These are phyloP conservation scores for Lasiodiplodia citricola DNA, from an alignment of 2,329 filamentous ascomycete species.

Conservation along the genomic window DNA sequence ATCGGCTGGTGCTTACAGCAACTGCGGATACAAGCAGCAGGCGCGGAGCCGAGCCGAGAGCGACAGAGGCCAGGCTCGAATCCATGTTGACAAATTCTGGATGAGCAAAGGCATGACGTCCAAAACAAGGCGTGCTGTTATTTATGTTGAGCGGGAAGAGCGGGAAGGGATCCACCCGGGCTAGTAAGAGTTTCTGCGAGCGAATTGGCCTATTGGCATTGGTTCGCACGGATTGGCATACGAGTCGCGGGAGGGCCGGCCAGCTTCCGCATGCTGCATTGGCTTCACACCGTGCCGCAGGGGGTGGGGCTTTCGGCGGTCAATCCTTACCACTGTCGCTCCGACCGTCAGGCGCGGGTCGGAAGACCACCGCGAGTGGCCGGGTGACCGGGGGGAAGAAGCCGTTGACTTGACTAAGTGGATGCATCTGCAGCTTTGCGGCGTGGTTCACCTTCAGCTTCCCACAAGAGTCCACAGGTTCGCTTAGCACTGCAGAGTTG, in stretches of 20 bases:
- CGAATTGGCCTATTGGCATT: neutral
- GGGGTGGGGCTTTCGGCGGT: neutral
- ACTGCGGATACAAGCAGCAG: neutral
- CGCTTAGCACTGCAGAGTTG: neutral
- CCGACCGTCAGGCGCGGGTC: neutral
- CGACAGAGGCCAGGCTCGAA: neutral
- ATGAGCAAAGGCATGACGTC: neutral
- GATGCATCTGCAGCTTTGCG: neutral
- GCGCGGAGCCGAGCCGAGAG: neutral
- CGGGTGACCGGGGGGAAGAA: neutral
- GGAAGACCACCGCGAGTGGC: neutral
- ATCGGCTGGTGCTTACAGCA: neutral
- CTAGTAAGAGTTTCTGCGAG: neutral
- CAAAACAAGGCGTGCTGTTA: neutral
- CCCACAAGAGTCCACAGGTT: neutral
- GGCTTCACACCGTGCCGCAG: neutral
- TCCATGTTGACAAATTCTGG: neutral
- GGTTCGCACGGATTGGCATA: neutral
- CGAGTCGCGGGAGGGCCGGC: neutral
- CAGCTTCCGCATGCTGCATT: neutral
- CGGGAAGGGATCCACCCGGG: neutral
- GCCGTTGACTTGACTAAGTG: neutral
- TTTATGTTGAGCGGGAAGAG: neutral
- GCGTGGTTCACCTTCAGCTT: neutral
- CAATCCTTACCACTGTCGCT: neutral